Evolutionary conservation across 2,329 filamentous ascomycete species (phyloP), one percentile per base, ranked within the genome.

Genomic region (Aspergillus intermedius): DNA sequence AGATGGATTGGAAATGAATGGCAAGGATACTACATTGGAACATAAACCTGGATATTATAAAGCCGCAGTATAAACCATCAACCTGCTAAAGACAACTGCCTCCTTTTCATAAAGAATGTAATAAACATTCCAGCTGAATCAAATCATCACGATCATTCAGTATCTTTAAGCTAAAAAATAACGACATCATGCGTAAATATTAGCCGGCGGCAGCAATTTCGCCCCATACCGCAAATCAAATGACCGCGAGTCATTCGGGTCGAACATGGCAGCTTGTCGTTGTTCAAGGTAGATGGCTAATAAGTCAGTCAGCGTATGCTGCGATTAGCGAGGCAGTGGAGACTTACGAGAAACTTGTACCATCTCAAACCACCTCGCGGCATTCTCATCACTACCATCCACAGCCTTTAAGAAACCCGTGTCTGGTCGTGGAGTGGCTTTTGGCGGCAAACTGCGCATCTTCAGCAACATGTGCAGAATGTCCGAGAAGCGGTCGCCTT

Each of bases 401-500:
- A 64, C 61, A 3, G 69, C 64, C 53, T 63, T 65, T 47, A 74
- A 49, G 9, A 66, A 54, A n/a, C 68, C 68, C 17, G 62, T 68
- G 12, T 71, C 69, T 3, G 62, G 60, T 19, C 66, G 60, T 19
- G 71, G 58, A 23, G 48, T 62, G 4, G 69, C 66, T 55, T 70
- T 70, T 22, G 71, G 71, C 10, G 70, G 68, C n/a, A 74, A 56
- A 42, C 67, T 67, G 5, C 80, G 77, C 75, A 83, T 80, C 53
- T 77, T 77, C 43, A 83, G 66, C 28, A 83, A 65, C 71, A 80
- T 80, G 49, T 76, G 72, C 3, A 83, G 64, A 28, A 82, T 75
- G 45, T 79, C 75, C 17, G 77, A 73, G 52, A 83, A 81, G n/a
- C 72, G 72, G 47, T 80, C 76, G 37, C 77, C 80, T 63, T 82